Evolutionary conservation across 208 protist species (phyloP), one percentile per base, ranked within the genome.

Genomic region (Crithidia bombi): DNA sequence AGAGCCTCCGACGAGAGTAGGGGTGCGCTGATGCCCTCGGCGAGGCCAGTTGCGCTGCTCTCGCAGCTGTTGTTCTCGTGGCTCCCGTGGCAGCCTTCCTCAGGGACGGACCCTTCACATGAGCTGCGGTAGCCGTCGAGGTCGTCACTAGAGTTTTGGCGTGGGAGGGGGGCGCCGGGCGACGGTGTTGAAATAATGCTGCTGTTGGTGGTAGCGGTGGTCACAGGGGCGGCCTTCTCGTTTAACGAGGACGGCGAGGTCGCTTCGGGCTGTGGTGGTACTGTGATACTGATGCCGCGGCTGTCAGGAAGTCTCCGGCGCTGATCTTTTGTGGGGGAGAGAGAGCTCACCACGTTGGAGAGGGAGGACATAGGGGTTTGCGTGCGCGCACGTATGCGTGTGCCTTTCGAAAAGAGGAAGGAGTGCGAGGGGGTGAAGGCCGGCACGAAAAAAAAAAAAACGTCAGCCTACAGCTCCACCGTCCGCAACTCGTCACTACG

Each of bases 41-140:
- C 26, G 1, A 12, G 26, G 52, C 19, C 17, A 19, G 10, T 30
- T n/a, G 3, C 50, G 32, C 67, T 67, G 65, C 58, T 73, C 47
- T 44, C n/a, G 46, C 32, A 50, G 28, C 32, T 65, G 62, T 43
- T 59, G 36, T 44, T 43, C 10, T 54, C 69, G 3, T 17, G 63
- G 25, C 63, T 66, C 30, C 61, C 32, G 47, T 46, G 61, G 46
- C 44, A 41, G 46, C 61, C 61, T 26, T 56, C 63, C 35, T 46
- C 50, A 19, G 62, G 52, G 41, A 69, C 41, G 26, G 69, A 75
- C 28, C 36, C 35, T 50, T 75, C 69, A 25, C 54, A 65, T 17
- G 69, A 75, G 69, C 69, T 75, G 41, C 69, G 64, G 38, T 75
- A 75, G 41, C 69, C 69, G 46, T 75, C 69, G 23, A 75, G 41